A percentile compares a stretch with the other conserved stretches of the same genome.
Evolutionary conservation across 1,284 basidiomycete species (phyloP).

Genomic region (Schizophyllum commune): DNA sequence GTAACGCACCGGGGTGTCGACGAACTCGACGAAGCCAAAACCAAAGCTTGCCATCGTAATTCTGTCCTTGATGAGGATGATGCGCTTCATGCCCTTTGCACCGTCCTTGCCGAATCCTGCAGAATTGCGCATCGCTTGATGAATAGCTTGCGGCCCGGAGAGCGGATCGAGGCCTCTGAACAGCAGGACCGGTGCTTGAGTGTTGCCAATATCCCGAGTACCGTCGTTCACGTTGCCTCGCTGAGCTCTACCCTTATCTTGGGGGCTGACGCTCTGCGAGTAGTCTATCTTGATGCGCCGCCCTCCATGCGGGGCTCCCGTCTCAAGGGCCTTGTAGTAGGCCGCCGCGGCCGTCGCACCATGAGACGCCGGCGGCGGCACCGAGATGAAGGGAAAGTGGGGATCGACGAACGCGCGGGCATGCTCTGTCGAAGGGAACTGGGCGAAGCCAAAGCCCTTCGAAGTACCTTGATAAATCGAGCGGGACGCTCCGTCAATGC

Average conservation of each 20-base stretch:
- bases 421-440: constrained; percentile 77
- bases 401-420: constrained; percentile 84
- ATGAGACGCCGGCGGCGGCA: constrained; percentile 78
- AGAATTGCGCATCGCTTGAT: constrained; percentile 66
- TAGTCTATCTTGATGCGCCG: constrained; percentile 88
- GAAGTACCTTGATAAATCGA: constrained; percentile 74
- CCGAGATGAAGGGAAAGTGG: constrained; percentile 75
- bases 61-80: constrained; percentile 83
- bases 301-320: constrained; percentile 50
- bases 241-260: constrained; percentile 51
- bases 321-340: constrained; percentile 64
- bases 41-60: constrained; percentile 80
- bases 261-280: constrained; percentile 69
- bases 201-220: constrained; percentile 86
- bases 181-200: constrained; percentile 72
- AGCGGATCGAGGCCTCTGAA: constrained; percentile 82
- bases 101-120: constrained; percentile 62
- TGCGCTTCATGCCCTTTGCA: constrained; percentile 76
- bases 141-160: constrained; percentile 80
- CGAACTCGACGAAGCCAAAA: constrained; percentile 88
- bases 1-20: constrained; percentile 64
- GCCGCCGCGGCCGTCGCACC: constrained; percentile 62
- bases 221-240: constrained; percentile 77
- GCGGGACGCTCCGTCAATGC: constrained; percentile 60
- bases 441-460: constrained; percentile 91